Evolutionary conservation across 148 eudicot genomes (phyloP), one percentile per base, ranked within the genome.

Genomic region (Beta vulgaris): DNA sequence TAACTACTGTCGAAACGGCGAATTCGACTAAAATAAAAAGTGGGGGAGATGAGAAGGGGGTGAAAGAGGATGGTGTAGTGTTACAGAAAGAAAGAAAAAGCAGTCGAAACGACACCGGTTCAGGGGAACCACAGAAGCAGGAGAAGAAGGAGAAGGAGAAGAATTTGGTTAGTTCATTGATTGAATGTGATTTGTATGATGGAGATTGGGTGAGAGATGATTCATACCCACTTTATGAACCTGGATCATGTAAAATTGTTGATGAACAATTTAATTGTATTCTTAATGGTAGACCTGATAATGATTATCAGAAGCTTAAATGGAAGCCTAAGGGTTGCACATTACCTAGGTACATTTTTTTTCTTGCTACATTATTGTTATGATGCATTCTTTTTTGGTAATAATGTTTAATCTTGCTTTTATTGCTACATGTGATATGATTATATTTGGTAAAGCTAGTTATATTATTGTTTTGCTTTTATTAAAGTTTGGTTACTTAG

Each of bases 251-350:
- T 68, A 78, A 84, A 31, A 64, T 90, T 71, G 72, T 90, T 82
- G 93, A 90, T 86, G 91, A 86, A 63, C 93, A 90, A 72, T 90
- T 90, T 75, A 86, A 84, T 72, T 90, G 93, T 80, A 61, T 84
- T 78, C 82, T 65, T 19, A 90, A 90, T 82, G 93, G 93, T 71
- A 88, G 93, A 76, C 91, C 90, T 85, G 93, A 90, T 84, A 59
- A 37, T 76, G 84, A 78, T 67, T 88, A 76, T 75, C 73, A 73
- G 51, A 85, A 85, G 74, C 82, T 83, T 23, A 90, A 85, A 59
- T 90, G 93, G 93, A 83, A 88, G 77, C 93, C 93, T 23, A 85
- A 82, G 25, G 87, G 81, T 61, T 91, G 97, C 79, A 73, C 84
- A 37, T 75, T 91, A 25, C 98, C 96, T 58, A 90, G 98, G 98